phyloP scores from a whole-genome alignment of 164 flowering plant genomes.

The Vitis riparia region DNA sequence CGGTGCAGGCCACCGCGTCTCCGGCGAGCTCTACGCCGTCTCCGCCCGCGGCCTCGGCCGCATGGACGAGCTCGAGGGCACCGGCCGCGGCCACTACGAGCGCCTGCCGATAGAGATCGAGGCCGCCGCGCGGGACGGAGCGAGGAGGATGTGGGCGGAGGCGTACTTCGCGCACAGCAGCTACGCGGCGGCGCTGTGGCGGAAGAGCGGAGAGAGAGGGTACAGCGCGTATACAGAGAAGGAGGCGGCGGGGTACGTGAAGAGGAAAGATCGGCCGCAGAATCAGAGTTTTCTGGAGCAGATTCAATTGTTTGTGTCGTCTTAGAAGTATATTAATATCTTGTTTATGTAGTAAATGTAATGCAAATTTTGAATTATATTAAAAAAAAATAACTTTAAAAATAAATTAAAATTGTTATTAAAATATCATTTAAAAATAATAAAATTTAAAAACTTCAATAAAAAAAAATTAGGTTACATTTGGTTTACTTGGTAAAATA shows the following conservation, averaged over 20 bases:
- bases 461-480: too few relatives aligned
- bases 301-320: slow-evolving; percentile 9
- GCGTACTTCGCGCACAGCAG: slow-evolving; percentile 34
- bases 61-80: slow-evolving; percentile 40
- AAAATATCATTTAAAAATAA: too few relatives aligned
- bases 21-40: slow-evolving; percentile 39
- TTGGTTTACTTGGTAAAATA: too few relatives aligned
- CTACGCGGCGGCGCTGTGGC: slow-evolving; percentile 43
- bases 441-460: too few relatives aligned
- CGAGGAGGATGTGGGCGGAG: slow-evolving; percentile 22
- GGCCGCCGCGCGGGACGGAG: slow-evolving; percentile 10
- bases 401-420: too few relatives aligned
- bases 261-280: slow-evolving; percentile 20
- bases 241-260: slow-evolving; percentile 29
- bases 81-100: slow-evolving; percentile 38
- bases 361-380: too few relatives aligned
- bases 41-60: slow-evolving; percentile 25
- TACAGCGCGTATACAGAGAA: slow-evolving; percentile 18
- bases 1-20: slow-evolving; percentile 37
- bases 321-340: neutral
- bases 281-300: slow-evolving; percentile 18
- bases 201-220: slow-evolving; percentile 26
- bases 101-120: slow-evolving; percentile 31
- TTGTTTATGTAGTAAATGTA: too few relatives aligned
- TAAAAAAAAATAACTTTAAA: too few relatives aligned